Base-by-base conservation (phyloP, 352 stramenopile genomes). In the Phytophthora uliginosa region DNA sequence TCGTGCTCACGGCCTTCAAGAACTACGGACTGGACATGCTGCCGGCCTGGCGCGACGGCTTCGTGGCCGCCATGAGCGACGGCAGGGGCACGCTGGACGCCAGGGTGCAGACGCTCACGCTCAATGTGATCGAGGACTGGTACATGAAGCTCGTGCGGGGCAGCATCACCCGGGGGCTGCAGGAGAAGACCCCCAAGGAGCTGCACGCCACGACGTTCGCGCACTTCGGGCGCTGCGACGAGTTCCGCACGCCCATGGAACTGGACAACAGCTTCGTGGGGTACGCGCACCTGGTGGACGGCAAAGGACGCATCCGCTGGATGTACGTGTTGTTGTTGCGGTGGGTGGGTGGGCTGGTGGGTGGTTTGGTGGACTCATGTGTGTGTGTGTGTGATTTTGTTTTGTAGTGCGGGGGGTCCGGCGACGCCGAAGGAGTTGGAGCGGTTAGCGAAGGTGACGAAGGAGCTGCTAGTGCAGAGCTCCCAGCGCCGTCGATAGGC, bases 91-190 rank as follows among this genome's bases (percentile, higher is more conserved):
- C 59, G 15, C 0, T 77, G 20, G 68, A 82, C 36, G 20, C 7
- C 17, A 60, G 47, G 4, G 80, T 93, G 53, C 88, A 94, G 71
- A 83, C 88, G 2, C 55, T 92, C 24, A 87, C 84, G 63, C 77
- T 96, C 59, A 95, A 93, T 64, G 89, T 96, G 71, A 93, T 96
- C 22, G 90, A 96, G 63, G 90, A 96, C 63, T 96, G 90, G 90
- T 96, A 96, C 79, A 94, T 95, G 83, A 94, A 94, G 76, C 69
- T 94, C 22, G 83, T 96, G 52, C 81, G 87, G 26, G 69, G 77
- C 0, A 92, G 85, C 34, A 96, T 96, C 63, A 81, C 78, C 18
- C 75, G 71, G 8, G 89, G 89, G 0, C 69, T 96, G 65, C 69
- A 86, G 67, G 42, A 84, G 34, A 86, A 90, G 58, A 89, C 71